Percentiles rank a stretch among this genome's conserved stretches.
These are phyloP conservation scores for Coriaria nepalensis DNA, from an alignment of 306 rosid species.

Conservation along the genomic window DNA sequence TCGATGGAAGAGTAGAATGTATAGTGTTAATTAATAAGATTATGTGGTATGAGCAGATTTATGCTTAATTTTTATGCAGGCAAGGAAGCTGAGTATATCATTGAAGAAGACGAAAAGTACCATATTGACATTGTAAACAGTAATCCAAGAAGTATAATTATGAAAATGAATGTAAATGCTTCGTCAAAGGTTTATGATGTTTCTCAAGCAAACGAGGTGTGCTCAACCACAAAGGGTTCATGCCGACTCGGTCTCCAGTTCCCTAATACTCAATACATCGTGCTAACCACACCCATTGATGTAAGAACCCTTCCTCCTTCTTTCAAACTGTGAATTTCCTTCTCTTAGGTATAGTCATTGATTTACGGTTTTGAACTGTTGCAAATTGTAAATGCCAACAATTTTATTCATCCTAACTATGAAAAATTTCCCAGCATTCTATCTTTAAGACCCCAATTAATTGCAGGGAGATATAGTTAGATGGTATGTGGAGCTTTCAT, in stretches of 20 bases:
- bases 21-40: too few relatives aligned
- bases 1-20: too few relatives aligned
- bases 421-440: too few relatives aligned
- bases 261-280: conserved; percentile 40
- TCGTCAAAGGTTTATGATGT: conserved; percentile 54
- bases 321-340: too few relatives aligned
- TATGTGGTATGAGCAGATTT: too few relatives aligned
- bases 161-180: conserved; percentile 27
- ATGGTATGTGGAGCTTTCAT: conserved; percentile 35
- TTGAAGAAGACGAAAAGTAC: conserved; percentile 56
- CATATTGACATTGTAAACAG: conserved; percentile 42
- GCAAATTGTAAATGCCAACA: too few relatives aligned
- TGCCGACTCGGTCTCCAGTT: conserved; percentile 38
- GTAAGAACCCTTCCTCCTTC: conserved; percentile 23
- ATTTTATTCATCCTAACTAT: too few relatives aligned
- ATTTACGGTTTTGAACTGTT: too few relatives aligned
- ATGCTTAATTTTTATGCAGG: conserved; percentile 14
- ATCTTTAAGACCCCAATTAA: too few relatives aligned
- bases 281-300: conserved; percentile 31
- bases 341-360: too few relatives aligned
- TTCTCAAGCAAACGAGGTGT: conserved; percentile 38
- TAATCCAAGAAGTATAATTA: conserved; percentile 31
- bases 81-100: conserved; percentile 30
- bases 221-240: conserved; percentile 33
- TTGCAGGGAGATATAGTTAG: conserved; percentile 30